phyloP scores from a whole-genome alignment of 352 stramenopile species.

The Phytophthora pistaciae region DNA sequence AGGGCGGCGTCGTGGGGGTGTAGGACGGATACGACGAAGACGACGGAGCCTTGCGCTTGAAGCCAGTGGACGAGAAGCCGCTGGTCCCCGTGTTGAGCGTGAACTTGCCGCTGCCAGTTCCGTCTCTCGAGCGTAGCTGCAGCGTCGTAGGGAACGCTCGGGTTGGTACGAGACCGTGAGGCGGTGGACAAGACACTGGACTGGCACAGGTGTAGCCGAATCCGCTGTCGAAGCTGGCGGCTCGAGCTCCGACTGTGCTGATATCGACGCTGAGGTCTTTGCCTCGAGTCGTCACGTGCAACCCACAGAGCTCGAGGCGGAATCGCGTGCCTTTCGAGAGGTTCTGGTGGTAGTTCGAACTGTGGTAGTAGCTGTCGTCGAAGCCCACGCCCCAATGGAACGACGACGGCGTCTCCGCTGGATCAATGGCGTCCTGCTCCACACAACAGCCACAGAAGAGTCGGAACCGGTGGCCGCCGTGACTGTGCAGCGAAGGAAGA shows the following conservation, averaged over 20 bases:
- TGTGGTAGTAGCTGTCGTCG: slow-evolving; percentile 28
- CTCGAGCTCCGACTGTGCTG: slow-evolving; percentile 13
- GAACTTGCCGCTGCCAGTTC: slow-evolving; percentile 8
- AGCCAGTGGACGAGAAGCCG: slow-evolving; percentile 18
- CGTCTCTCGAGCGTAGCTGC: slow-evolving; percentile 22
- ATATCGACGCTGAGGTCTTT: slow-evolving; percentile 12
- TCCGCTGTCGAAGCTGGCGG: slow-evolving; percentile 21
- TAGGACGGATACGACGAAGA: slow-evolving; percentile 28
- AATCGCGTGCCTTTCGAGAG: slow-evolving; percentile 26
- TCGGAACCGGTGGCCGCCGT: slow-evolving; percentile 9
- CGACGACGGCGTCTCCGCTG: slow-evolving; percentile 10
- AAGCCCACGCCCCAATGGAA: slow-evolving; percentile 37
- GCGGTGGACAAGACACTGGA: slow-evolving; percentile 28
- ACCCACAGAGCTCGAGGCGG: slow-evolving; percentile 23
- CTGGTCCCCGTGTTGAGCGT: slow-evolving; percentile 9
- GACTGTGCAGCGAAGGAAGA: slow-evolving; percentile 15
- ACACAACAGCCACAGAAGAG: slow-evolving; percentile 23
- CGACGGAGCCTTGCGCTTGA: slow-evolving; percentile 28
- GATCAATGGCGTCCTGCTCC: slow-evolving; percentile 26
- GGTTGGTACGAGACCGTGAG: slow-evolving; percentile 20
- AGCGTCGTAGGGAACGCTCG: slow-evolving; percentile 18
- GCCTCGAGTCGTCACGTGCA: slow-evolving; percentile 18
- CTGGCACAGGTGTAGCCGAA: slow-evolving; percentile 27
- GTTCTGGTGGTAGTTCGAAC: neutral
- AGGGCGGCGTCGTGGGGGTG: slow-evolving; percentile 20